Conservation (phyloP, 345 rosid species). For the Iberis pinnata region DNA sequence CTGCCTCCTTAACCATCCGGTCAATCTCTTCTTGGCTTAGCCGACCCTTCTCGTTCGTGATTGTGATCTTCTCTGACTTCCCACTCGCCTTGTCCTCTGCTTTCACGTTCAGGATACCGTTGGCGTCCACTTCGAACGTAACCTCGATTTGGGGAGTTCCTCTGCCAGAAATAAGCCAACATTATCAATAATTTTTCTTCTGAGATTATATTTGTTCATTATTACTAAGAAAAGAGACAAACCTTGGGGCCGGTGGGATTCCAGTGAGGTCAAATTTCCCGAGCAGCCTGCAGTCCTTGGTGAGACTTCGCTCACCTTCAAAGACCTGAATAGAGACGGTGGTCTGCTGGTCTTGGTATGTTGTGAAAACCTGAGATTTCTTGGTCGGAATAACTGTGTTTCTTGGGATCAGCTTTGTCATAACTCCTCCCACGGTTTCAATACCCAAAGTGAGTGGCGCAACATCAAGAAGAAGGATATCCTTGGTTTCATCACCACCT, state of each 20-base stretch:
- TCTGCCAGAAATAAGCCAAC: background rate
- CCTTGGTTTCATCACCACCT: constrained; percentile 44
- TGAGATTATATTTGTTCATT: too few relatives aligned
- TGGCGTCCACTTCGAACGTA: background rate
- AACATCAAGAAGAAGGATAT: constrained; percentile 43
- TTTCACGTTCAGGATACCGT: background rate
- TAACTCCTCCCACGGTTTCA: constrained; percentile 50
- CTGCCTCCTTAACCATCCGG: constrained; percentile 26
- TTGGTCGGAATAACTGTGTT: constrained; percentile 22
- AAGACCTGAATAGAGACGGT: background rate
- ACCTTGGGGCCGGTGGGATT: background rate
- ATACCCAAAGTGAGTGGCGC: constrained; percentile 48
- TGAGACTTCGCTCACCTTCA: background rate
- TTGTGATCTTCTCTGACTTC: constrained; percentile 25
- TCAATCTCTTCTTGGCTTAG: constrained; percentile 26
- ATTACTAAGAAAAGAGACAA: background rate
- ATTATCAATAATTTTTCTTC: too few relatives aligned
- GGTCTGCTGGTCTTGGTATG: background rate
- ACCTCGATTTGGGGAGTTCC: background rate
- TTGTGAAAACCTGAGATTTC: constrained; percentile 33
- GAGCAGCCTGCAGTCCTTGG: background rate
- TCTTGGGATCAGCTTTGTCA: constrained; percentile 48
- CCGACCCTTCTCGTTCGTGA: constrained; percentile 21
- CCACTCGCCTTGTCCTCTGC: constrained; percentile 29
- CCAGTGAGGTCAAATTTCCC: background rate